Evolutionary conservation across 2,329 filamentous ascomycete species (phyloP).

Genomic region (Coniochaeta hoffmannii): DNA sequence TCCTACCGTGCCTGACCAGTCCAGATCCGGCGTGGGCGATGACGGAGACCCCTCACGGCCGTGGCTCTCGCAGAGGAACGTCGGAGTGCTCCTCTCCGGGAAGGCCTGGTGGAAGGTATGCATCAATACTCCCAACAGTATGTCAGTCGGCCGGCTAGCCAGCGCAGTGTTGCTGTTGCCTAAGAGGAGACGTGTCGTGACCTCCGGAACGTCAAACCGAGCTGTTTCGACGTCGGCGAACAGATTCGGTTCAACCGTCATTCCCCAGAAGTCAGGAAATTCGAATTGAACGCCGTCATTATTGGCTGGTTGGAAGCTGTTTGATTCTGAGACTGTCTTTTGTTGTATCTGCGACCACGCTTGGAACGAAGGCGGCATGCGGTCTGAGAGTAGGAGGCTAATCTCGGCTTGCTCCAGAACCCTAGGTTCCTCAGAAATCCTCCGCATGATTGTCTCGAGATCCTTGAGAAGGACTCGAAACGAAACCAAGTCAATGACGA

Average conservation of each 20-base stretch:
- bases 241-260: not conserved
- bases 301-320: not conserved
- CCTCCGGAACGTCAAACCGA: not conserved
- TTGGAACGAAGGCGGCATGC: constrained; percentile 19
- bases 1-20: not conserved
- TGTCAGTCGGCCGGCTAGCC: not conserved
- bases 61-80: not conserved
- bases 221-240: not conserved
- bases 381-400: not conserved
- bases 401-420: not conserved
- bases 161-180: not conserved
- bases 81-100: not conserved
- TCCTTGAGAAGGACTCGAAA: not conserved
- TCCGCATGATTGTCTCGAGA: not conserved
- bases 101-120: not conserved
- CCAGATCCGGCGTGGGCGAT: not conserved
- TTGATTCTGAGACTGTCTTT: not conserved
- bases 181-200: not conserved
- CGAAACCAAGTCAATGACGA: not conserved
- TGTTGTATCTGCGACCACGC: constrained; percentile 20
- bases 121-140: not conserved
- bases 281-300: not conserved
- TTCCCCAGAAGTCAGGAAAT: not conserved
- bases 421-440: not conserved
- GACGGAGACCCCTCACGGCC: not conserved